Conservation (phyloP, 768 basidiomycete species). For the Pleurotus salmoneostramineus region DNA sequence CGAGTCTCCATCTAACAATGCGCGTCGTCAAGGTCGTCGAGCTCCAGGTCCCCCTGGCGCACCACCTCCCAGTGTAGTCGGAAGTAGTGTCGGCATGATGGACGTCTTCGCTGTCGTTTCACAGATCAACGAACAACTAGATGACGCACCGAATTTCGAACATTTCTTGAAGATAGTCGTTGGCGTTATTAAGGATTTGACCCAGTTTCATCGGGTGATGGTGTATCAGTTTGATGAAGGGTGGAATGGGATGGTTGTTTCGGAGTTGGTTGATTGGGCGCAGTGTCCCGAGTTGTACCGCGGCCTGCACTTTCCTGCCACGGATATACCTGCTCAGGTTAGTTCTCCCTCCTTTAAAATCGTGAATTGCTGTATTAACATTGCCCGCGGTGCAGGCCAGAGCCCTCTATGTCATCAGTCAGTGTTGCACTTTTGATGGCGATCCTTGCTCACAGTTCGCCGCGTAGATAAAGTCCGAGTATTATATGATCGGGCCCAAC, state of each 20-base stretch:
- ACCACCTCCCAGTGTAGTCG: constrained; percentile 25
- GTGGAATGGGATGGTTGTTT: constrained; percentile 79
- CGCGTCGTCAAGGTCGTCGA: background rate
- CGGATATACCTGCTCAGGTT: constrained; percentile 67
- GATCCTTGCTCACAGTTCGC: background rate
- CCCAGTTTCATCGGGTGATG: constrained; percentile 78
- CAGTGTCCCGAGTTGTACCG: constrained; percentile 69
- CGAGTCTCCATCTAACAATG: constrained; percentile 9
- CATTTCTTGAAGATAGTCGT: constrained; percentile 70
- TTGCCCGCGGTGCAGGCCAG: constrained; percentile 22
- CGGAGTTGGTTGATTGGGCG: constrained; percentile 78
- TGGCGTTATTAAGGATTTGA: constrained; percentile 70
- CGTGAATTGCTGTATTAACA: background rate
- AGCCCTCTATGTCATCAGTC: constrained; percentile 64
- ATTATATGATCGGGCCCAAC: constrained; percentile 69
- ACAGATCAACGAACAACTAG: constrained; percentile 80
- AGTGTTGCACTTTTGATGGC: constrained; percentile 13
- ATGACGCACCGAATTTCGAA: constrained; percentile 59
- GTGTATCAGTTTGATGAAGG: constrained; percentile 79
- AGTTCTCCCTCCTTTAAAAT: constrained; percentile 11
- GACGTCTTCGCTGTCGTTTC: constrained; percentile 76
- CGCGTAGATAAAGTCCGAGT: constrained; percentile 67
- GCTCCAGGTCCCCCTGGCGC: background rate
- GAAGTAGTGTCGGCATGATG: constrained; percentile 59
- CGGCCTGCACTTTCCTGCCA: constrained; percentile 68